These are phyloP conservation scores for Nicotiana tabacum DNA, from an alignment of 257 asterid genomes.

Conservation along the genomic window DNA sequence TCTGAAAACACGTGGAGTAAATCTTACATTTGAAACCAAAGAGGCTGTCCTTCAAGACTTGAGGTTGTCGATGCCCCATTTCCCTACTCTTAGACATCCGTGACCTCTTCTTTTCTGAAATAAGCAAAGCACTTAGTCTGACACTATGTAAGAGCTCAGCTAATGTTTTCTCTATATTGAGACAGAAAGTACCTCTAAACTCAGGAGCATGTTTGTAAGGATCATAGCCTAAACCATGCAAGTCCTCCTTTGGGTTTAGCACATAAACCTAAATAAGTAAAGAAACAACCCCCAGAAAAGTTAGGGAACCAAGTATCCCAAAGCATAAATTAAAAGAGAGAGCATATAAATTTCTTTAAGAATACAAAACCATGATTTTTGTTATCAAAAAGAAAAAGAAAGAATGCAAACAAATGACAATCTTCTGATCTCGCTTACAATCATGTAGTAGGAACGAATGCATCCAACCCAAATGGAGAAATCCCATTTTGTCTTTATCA, in stretches of 20 bases:
- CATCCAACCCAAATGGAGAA: constrained; percentile 1
- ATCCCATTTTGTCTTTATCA: not conserved
- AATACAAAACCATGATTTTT: not conserved
- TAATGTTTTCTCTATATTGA: constrained; percentile 8
- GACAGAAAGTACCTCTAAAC: constrained; percentile 72
- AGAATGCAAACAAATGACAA: not conserved
- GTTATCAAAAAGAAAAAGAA: not conserved
- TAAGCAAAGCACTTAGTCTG: not conserved
- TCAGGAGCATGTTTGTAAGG: constrained; percentile 98
- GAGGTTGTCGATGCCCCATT: constrained; percentile 36
- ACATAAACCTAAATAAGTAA: constrained; percentile 49
- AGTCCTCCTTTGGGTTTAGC: constrained; percentile 81
- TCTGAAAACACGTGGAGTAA: not conserved
- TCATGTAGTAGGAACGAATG: not conserved
- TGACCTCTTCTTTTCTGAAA: constrained; percentile 70
- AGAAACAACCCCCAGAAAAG: not conserved
- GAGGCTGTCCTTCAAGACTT: constrained; percentile 48
- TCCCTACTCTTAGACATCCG: constrained; percentile 48
- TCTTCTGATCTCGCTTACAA: not conserved
- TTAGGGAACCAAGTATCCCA: not conserved
- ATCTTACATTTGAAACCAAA: constrained; percentile 41
- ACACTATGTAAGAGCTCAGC: not conserved
- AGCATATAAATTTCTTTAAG: not conserved
- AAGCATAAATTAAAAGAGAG: not conserved
- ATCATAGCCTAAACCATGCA: constrained; percentile 87